Conservation (phyloP, 164 flowering plant genomes). For the Stephania japonica region DNA sequence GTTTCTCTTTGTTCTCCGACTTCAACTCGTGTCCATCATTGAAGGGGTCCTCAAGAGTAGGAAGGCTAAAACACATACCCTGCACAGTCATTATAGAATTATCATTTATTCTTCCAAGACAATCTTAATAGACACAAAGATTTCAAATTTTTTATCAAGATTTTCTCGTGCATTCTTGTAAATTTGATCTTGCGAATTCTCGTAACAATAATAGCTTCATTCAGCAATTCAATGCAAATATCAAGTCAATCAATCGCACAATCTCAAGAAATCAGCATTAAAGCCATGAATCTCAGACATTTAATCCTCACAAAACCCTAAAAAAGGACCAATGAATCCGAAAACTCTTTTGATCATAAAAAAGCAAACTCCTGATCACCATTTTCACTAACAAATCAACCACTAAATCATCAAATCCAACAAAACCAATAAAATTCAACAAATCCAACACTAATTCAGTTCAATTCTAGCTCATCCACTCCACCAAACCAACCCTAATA, state of each 20-base stretch:
- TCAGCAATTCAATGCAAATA: no score
- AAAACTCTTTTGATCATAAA: no score
- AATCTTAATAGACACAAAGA: not conserved
- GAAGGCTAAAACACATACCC: slow-evolving; percentile 97
- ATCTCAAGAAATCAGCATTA: no score
- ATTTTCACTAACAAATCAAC: not conserved
- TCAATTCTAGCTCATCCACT: not conserved
- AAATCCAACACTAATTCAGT: not conserved
- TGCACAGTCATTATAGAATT: slow-evolving; percentile 20
- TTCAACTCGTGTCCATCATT: slow-evolving; percentile 54
- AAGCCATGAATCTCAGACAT: no score
- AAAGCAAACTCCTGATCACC: not conserved
- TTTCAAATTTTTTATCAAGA: not conserved
- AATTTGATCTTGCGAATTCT: not conserved
- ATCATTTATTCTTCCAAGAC: not conserved
- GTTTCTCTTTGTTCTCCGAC: slow-evolving; percentile 19
- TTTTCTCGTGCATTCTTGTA: not conserved
- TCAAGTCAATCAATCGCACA: no score
- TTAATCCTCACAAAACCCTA: no score
- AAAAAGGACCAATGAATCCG: no score
- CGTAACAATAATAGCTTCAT: no score
- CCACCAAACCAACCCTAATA: not conserved
- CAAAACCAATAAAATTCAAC: not conserved
- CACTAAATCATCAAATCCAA: not conserved
- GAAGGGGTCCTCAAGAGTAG: slow-evolving; percentile 88